Base-by-base conservation (phyloP, 345 rosid species). In the Citrus reticulata region DNA sequence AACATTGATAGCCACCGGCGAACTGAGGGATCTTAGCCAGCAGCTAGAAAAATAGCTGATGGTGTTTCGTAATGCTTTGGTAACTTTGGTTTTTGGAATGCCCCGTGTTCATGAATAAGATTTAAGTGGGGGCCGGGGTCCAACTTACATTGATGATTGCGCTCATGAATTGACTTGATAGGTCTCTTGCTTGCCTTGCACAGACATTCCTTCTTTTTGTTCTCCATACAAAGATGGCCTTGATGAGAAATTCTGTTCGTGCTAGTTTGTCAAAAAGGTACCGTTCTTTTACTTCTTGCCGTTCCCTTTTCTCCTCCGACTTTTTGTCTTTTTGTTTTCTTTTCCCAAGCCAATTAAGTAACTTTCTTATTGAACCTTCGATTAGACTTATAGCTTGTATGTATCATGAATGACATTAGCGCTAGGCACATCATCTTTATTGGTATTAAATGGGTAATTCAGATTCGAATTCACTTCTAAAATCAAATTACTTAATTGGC, bases 111-210 rank as follows among this genome's bases (percentile, higher is more conserved):
- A 57, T 55, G 74, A 77, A 64, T 30, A 17, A 32, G 72, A 59
- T 54, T 42, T n/a, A 17, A n/a, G 79, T 40, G 79, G 76, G 80
- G 76, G 55, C 17, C 51, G 17, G 84, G 84, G 86, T 76, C 83
- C 88, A 62, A 65, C 40, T 49, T 67, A n/a, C 69, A 80, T 85
- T 77, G 80, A 85, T 82, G 65, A 61, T 72, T 69, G 72, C 81
- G 74, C 78, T 75, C 79, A 77, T 49, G 83, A 81, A 75, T 84
- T 80, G 77, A 69, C 76, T 34, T 20, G 68, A 74, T 73, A 73
- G 75, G 68, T 78, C 54, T 66, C 64, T 80, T 81, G 82, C 80
- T 81, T 86, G 83, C 29, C 73, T 66, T 74, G 74, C 83, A 81
- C 70, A 79, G 80, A 77, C 87, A 82, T 73, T 40, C 76, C 63